A percentile compares a stretch with the other conserved stretches of the same genome.
These are phyloP conservation scores for Hondaea fermentalgiana DNA, from an alignment of 108 stramenopile species.

Conservation along the genomic window DNA sequence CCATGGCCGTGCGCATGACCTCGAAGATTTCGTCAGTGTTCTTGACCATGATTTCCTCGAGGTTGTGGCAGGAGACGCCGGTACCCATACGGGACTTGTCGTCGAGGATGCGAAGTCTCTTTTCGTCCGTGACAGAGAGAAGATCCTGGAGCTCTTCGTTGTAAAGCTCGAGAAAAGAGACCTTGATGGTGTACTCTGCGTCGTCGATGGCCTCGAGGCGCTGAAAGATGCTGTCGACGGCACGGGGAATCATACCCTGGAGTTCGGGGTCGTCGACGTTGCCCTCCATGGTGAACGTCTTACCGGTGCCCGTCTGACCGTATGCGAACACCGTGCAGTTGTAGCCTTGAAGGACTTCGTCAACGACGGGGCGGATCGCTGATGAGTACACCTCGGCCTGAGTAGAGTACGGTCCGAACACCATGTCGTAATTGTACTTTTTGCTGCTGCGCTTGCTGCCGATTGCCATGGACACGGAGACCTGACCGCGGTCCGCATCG, in stretches of 20 bases:
- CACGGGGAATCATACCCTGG: slow-evolving; percentile 52
- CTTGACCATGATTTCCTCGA: slow-evolving; percentile 44
- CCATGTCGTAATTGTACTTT: slow-evolving; percentile 44
- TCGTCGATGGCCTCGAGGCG: slow-evolving; percentile 36
- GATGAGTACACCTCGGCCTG: slow-evolving; percentile 51
- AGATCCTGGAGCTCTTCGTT: slow-evolving; percentile 45
- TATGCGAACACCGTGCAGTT: slow-evolving; percentile 55
- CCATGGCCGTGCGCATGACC: slow-evolving; percentile 39
- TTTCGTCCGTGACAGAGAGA: background rate
- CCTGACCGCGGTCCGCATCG: slow-evolving; percentile 28
- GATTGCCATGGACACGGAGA: slow-evolving; percentile 17
- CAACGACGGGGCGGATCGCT: slow-evolving; percentile 48
- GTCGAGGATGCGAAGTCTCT: background rate
- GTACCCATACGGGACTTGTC: background rate
- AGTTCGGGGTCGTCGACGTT: slow-evolving; percentile 27
- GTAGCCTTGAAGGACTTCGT: slow-evolving; percentile 54
- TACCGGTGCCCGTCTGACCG: slow-evolving; percentile 52
- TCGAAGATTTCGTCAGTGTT: slow-evolving; percentile 39
- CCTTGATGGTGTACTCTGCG: slow-evolving; percentile 52
- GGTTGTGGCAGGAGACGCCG: slow-evolving; percentile 24
- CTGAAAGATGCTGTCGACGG: slow-evolving; percentile 47
- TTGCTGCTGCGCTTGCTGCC: slow-evolving; percentile 34
- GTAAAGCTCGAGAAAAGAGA: slow-evolving; percentile 57
- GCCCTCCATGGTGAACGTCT: slow-evolving; percentile 58
- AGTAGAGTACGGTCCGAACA: slow-evolving; percentile 46